Conservation (phyloP, 2,329 filamentous ascomycete species). For the Epichloe sibirici region DNA sequence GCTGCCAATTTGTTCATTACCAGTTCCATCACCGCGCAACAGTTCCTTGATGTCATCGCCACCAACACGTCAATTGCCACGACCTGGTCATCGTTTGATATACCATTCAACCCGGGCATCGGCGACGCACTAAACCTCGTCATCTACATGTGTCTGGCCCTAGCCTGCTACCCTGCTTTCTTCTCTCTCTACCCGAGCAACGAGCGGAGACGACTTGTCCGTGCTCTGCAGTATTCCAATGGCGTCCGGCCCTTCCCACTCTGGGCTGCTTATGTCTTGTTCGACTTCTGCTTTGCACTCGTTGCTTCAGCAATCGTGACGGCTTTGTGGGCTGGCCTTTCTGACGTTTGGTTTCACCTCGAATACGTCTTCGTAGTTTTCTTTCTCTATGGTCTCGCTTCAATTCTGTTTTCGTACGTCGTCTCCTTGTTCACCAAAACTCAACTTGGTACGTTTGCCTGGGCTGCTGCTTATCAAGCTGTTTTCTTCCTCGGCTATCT, state of each 20-base stretch:
- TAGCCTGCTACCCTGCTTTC: constrained; percentile 71
- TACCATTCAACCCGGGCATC: constrained; percentile 54
- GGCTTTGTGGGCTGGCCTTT: constrained; percentile 54
- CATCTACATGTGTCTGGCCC: constrained; percentile 68
- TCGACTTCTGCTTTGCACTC: constrained; percentile 69
- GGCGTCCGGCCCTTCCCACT: constrained; percentile 71
- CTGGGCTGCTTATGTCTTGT: constrained; percentile 71
- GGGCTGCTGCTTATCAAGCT: constrained; percentile 66
- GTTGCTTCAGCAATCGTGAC: constrained; percentile 50
- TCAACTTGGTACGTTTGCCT: constrained; percentile 74
- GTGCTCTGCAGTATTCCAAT: constrained; percentile 82
- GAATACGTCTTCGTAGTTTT: constrained; percentile 76
- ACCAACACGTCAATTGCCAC: constrained; percentile 58
- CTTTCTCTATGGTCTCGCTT: constrained; percentile 67
- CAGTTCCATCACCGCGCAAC: constrained; percentile 50
- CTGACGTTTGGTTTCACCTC: constrained; percentile 61
- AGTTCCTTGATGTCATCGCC: constrained; percentile 53
- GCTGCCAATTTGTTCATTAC: constrained; percentile 48
- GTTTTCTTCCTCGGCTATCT: constrained; percentile 60
- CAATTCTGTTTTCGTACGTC: constrained; percentile 65
- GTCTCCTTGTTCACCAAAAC: constrained; percentile 69
- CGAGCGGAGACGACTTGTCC: constrained; percentile 66
- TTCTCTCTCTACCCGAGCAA: constrained; percentile 83
- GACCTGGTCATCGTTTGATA: constrained; percentile 63
- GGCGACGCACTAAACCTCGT: constrained; percentile 69